Base-by-base conservation (phyloP, 1,284 basidiomycete species). In the Tylopilus orsonianus region DNA sequence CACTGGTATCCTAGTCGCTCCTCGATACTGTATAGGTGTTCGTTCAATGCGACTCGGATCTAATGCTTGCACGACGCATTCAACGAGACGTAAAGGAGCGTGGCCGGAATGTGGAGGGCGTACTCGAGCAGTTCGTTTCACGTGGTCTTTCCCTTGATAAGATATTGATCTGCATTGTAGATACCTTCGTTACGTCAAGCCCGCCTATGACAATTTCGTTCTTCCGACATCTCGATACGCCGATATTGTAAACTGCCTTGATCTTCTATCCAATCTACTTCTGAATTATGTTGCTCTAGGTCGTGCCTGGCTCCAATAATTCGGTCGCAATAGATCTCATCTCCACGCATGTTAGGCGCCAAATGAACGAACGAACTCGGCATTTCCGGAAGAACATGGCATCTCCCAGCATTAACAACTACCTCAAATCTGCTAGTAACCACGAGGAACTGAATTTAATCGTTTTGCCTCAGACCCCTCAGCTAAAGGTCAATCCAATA, bases 61-160 rank as follows among this genome's bases (percentile, higher is more conserved):
- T 98, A 12, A 99, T 99, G 96, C 85, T 99, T 36, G 94, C 96
- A 3, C 80, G 96, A 42, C 83, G 96, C 29, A 90, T 99, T 52
- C 78, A 82, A 55, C 77, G 96, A 48, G 96, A 99, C 61, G 82
- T 91, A 7, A 81, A 85, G 56, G 94, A 99, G 66, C 81, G 96
- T 34, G 93, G 91, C 0, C 75, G 96, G 50, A 85, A 80, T 52
- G 87, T 97, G 0, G 81, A 85, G 1, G 94, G 95, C 3, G 82
- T 97, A 43, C 75, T 99, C 13, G 87, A 95, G 59, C 96, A 98
- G 85, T 91, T 61, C 52, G 77, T 54, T 33, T 49, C 13, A 26
- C n/a, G 22, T 14, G 7, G 2, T 8, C 1, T 23, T 16, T 33
- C 1, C 3, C 19, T 19, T 5, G 6, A 35, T 43, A 27, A 46